Evolutionary conservation across 2,329 filamentous ascomycete genomes (phyloP).

Genomic region (Ophiocordyceps australis): DNA sequence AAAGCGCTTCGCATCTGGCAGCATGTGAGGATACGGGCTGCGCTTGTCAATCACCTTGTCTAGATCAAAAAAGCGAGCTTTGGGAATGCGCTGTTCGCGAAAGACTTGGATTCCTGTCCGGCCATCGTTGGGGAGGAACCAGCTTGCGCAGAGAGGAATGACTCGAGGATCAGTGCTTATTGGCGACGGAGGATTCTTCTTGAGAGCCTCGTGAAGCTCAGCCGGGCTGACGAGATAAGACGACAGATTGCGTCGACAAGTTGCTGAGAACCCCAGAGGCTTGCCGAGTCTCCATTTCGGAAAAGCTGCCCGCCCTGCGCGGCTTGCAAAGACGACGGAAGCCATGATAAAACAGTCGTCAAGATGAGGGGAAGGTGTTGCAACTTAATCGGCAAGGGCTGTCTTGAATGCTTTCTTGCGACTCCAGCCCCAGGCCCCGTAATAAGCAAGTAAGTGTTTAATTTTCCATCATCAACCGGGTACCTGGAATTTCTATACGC

Average conservation of each 20-base stretch:
- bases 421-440: no score
- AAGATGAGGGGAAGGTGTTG: no score
- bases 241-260: constrained; percentile 34
- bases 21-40: constrained; percentile 91
- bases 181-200: constrained; percentile 61
- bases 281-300: no score
- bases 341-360: not conserved
- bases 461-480: no score
- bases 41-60: constrained; percentile 78
- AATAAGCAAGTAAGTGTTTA: no score
- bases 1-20: constrained; percentile 66
- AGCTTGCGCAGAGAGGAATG: constrained; percentile 78
- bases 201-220: constrained; percentile 65
- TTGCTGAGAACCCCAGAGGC: no score
- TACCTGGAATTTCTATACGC: no score
- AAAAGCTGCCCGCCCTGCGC: no score
- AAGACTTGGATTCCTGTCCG: constrained; percentile 70
- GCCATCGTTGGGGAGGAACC: constrained; percentile 90
- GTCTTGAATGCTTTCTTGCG: no score
- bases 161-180: constrained; percentile 70
- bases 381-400: no score
- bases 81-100: constrained; percentile 66
- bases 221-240: constrained; percentile 76
- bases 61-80: constrained; percentile 88
- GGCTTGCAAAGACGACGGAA: no score